Evolutionary conservation across 495 filamentous ascomycete species (phyloP).

Genomic region (Neurospora sp.): DNA sequence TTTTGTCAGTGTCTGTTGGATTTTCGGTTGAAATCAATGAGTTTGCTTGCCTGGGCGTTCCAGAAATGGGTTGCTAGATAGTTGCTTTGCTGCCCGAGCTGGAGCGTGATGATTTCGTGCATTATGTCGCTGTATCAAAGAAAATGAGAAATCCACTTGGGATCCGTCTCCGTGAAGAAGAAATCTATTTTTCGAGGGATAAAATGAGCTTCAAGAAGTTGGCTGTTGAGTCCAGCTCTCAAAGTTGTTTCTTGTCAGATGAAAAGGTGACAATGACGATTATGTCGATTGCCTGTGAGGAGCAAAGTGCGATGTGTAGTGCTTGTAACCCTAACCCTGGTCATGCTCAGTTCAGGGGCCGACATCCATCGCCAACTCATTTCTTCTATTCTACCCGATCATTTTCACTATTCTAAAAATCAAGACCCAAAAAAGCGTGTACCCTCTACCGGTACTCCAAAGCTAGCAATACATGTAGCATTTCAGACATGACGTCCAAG

Average conservation of each 20-base stretch:
- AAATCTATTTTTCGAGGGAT: background rate
- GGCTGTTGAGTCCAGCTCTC: background rate
- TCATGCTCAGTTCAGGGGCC: background rate
- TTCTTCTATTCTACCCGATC: background rate
- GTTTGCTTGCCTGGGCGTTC: constrained; percentile 63
- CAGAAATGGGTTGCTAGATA: constrained; percentile 97
- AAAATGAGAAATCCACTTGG: background rate
- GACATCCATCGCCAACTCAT: background rate
- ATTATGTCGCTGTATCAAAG: constrained; percentile 35
- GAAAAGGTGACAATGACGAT: background rate
- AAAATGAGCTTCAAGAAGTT: background rate
- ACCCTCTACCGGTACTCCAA: background rate
- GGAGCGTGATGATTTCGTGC: constrained; percentile 93
- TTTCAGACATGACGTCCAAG: background rate
- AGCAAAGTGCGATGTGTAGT: background rate
- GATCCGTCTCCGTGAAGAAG: background rate
- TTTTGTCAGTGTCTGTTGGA: constrained; percentile 2
- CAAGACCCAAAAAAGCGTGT: background rate
- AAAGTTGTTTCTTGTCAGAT: background rate
- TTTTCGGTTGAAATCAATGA: background rate
- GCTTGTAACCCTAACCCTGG: background rate
- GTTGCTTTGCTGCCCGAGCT: constrained; percentile 87
- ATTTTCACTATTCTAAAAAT: background rate
- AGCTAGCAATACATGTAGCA: background rate
- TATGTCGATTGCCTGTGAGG: background rate